Evolutionary conservation across 345 rosid genomes (phyloP), one percentile per base, ranked within the genome.

Genomic region (Ceriops zippeliana): DNA sequence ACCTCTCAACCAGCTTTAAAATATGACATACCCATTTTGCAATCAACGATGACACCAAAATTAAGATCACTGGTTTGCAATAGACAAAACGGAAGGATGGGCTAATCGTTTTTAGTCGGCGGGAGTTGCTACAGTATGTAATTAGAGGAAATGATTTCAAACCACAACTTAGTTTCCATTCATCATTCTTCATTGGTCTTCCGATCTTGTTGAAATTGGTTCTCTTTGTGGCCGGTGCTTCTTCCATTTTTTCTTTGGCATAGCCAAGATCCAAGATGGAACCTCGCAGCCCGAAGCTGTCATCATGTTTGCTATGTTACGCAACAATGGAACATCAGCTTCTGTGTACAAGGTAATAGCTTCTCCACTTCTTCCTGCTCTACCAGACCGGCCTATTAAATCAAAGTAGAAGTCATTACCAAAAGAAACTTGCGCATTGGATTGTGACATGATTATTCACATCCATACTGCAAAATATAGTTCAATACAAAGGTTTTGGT

Each of bases 351-450:
- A 83, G 6, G 97, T 91, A 63, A 95, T 75, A 6, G 93, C 96
- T 85, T 91, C 96, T 70, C 99, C 97, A 4, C 71, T 80, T 78
- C 99, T 85, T 67, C 97, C 96, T 21, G 99, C 96, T 80, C 99
- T 83, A 56, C 97, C 96, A 0, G 96, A 86, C 66, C 99, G 89
- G 35, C 96, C 97, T 93, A 59, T 78, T 65, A 61, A 5, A 66
- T 69, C 52, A 56, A 62, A 24, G 49, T 64, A 37, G 59, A 67
- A 69, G 56, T 32, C 24, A 63, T 30, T 4, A 52, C 49, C 57
- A 7, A 28, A n/a, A 61, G 27, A 2, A 53, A 38, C 10, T 38
- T 42, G 15, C 4, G 13, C 47, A 1, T 26, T 22, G 17, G 59
- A 54, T 54, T 0, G 5, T 13, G 24, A 22, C 47, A 54, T 13